Base-by-base conservation (phyloP, 495 filamentous ascomycete genomes). In the Talaromyces thailandensis region DNA sequence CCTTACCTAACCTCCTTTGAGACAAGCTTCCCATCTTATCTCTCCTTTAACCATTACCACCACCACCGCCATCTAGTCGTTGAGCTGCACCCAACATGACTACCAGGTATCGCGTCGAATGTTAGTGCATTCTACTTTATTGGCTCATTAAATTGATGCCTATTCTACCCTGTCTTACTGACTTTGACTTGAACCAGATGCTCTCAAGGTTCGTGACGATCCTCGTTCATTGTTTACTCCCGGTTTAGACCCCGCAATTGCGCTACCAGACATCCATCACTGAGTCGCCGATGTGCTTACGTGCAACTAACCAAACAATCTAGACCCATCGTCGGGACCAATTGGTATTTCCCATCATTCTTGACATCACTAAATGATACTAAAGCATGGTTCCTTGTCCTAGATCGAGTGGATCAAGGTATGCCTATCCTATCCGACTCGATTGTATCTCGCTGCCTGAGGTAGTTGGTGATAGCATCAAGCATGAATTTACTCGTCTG, bases 51-150 rank as follows among this genome's bases (percentile, higher is more conserved):
- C 26, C 26, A 25, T 9, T 24, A 55, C 51, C 51, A 26, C 24
- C 24, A 25, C 45, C 7, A 59, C 16, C 12, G 23, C 29, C 18
- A 40, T 18, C 4, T 14, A 24, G 9, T 35, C 28, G 40, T 32
- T 3, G 25, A 37, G 3, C 23, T n/a, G 37, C 14, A 43, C 58
- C 43, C 26, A 50, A 79, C 52, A 58, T 96, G 92, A 96, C 92
- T 14, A 90, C 90, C 18, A 82, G 92, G 60, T 96, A 96, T 71
- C 84, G 92, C 56, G 92, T 96, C 65, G 92, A 96, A 80, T 96
- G 89, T 92, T 73, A 65, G 80, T 63, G 28, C 35, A 31, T 69
- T 56, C n/a, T n/a, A 40, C 51, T 60, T 63, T 31, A 55, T 23
- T 43, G 53, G 28, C 50, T 62, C 24, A 26, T 43, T 32, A 56